These are phyloP conservation scores for Neoscytalidium dimidiatum DNA, from an alignment of 2,329 filamentous ascomycete genomes.

Conservation along the genomic window DNA sequence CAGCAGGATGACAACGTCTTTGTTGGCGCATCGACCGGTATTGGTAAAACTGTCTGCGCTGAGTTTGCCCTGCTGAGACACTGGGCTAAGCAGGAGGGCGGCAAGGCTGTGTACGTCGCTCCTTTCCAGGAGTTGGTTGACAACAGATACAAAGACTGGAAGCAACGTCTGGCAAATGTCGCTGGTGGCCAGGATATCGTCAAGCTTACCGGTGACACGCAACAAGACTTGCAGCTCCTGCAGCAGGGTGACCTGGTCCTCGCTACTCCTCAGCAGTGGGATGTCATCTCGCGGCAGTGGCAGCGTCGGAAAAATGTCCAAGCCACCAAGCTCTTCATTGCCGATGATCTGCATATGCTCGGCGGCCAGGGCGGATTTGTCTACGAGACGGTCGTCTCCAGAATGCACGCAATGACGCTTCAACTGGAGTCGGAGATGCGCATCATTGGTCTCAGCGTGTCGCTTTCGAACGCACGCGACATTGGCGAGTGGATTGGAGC, in stretches of 20 bases:
- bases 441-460: conserved; percentile 87
- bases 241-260: conserved; percentile 87
- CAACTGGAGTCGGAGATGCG: conserved; percentile 83
- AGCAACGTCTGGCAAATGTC: conserved; percentile 69
- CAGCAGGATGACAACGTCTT: conserved; percentile 92
- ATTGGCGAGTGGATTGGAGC: conserved; percentile 98
- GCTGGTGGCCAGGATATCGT: conserved; percentile 85
- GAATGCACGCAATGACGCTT: conserved; percentile 93
- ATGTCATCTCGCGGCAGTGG: conserved; percentile 94
- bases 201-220: conserved; percentile 91
- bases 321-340: conserved; percentile 85
- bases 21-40: conserved; percentile 87
- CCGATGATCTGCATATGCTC: conserved; percentile 92
- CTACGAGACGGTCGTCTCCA: conserved; percentile 95
- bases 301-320: conserved; percentile 95
- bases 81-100: conserved; percentile 72
- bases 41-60: conserved; percentile 94
- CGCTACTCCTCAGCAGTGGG: conserved; percentile 93
- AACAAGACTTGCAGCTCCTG: conserved; percentile 84
- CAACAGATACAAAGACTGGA: conserved; percentile 79
- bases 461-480: conserved; percentile 88
- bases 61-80: conserved; percentile 90
- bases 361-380: conserved; percentile 84
- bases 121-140: conserved; percentile 95
- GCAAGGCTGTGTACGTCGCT: conserved; percentile 88